Evolutionary conservation across 2,329 filamentous ascomycete genomes (phyloP).

Genomic region (Grosmannia clavigera): DNA sequence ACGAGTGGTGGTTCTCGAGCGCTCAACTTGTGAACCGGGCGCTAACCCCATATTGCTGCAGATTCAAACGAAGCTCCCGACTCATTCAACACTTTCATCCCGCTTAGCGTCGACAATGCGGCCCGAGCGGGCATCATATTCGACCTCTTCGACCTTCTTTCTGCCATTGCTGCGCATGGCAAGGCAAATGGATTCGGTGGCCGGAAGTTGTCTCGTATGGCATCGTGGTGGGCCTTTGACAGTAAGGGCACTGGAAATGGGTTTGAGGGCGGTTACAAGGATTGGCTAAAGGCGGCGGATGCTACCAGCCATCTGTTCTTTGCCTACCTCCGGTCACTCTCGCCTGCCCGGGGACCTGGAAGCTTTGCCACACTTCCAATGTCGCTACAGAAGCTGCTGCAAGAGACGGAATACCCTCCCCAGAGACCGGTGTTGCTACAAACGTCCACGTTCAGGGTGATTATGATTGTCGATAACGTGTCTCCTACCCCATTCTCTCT

Average conservation of each 20-base stretch:
- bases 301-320: conserved; percentile 97
- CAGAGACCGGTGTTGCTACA: conserved; percentile 65
- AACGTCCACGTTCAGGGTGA: conserved; percentile 71
- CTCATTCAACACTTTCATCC: conserved; percentile 93
- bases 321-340: conserved; percentile 81
- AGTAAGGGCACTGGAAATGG: conserved; percentile 76
- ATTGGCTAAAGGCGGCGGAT: conserved; percentile 83
- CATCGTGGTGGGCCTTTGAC: conserved; percentile 98
- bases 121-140: conserved; percentile 81
- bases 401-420: conserved; percentile 91
- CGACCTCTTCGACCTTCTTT: conserved; percentile 88
- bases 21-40: not conserved
- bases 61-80: conserved; percentile 87
- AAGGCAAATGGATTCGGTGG: conserved; percentile 90
- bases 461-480: conserved; percentile 93
- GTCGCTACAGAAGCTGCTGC: conserved; percentile 78
- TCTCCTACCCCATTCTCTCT: conserved; percentile 91
- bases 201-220: conserved; percentile 85
- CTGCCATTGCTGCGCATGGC: conserved; percentile 81
- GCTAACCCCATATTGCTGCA: conserved; percentile 22
- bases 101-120: conserved; percentile 79
- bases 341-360: conserved; percentile 64
- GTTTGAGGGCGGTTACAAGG: conserved; percentile 87
- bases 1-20: not conserved
- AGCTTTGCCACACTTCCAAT: conserved; percentile 80